Evolutionary conservation across 345 rosid species (phyloP).

Genomic region (Rubroshorea leprosula): DNA sequence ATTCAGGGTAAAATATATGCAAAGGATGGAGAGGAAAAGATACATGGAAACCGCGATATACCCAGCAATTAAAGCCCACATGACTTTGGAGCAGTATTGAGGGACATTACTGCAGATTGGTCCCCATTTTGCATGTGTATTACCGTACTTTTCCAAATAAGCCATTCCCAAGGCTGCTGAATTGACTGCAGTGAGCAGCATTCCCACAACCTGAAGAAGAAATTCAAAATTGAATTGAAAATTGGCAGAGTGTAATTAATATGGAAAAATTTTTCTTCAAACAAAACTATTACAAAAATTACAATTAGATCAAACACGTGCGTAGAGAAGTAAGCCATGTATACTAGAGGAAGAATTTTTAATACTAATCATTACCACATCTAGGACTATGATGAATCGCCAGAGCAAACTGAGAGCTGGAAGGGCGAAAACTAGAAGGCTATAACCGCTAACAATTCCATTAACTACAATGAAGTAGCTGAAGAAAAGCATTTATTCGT

Average conservation of each 20-base stretch:
- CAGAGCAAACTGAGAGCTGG: constrained; percentile 9
- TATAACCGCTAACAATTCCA: not conserved
- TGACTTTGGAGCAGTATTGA: not conserved
- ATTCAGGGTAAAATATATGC: constrained; percentile 4
- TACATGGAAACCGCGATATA: not conserved
- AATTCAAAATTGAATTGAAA: too few relatives aligned
- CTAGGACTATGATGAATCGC: constrained; percentile 1
- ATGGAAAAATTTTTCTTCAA: too few relatives aligned
- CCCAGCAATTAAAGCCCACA: not conserved
- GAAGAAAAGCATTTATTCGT: not conserved
- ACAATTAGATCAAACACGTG: too few relatives aligned
- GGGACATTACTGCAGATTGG: not conserved
- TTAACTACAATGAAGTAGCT: not conserved
- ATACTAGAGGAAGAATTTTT: not conserved
- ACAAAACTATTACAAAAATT: too few relatives aligned
- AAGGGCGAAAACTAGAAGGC: constrained; percentile 1
- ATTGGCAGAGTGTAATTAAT: too few relatives aligned
- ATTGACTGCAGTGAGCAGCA: not conserved
- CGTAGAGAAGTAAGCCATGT: too few relatives aligned
- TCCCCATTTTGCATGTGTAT: constrained; percentile 2
- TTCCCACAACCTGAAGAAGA: not conserved
- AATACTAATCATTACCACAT: not conserved
- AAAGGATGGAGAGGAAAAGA: not conserved
- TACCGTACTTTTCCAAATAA: constrained; percentile 10
- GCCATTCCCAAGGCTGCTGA: constrained; percentile 11